phyloP scores from a whole-genome alignment of 2,329 filamentous ascomycete species.

The Colletotrichum chlorophyti region DNA sequence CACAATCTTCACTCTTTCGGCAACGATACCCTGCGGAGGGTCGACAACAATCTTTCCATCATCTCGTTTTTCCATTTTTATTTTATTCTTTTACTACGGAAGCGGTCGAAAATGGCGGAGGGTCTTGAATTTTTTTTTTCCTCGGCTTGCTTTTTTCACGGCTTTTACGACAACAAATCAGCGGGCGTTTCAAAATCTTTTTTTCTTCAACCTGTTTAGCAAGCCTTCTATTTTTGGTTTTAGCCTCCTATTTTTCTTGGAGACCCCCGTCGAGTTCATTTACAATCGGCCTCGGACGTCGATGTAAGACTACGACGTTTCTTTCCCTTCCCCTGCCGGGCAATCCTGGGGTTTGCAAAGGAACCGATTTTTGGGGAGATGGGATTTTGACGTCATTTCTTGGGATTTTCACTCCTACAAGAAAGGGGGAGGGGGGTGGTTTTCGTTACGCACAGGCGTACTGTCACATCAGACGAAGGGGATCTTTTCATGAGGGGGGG shows the following conservation, averaged over 20 bases:
- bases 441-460: conserved; percentile 10
- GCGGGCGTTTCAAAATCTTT: neutral
- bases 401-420: neutral
- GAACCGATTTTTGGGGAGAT: neutral
- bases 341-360: neutral
- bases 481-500: neutral
- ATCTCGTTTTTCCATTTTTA: neutral
- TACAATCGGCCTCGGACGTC: neutral
- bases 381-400: conserved; percentile 1
- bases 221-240: neutral
- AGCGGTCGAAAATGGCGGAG: conserved; percentile 3
- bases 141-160: neutral
- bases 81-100: neutral
- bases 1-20: neutral
- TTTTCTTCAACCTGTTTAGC: neutral
- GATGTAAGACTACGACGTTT: neutral
- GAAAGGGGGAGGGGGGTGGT: neutral
- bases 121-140: too few relatives aligned
- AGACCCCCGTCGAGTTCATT: too few relatives aligned
- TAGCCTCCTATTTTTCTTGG: conserved; percentile 3
- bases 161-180: conserved; percentile 5
- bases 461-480: too few relatives aligned
- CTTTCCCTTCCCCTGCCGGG: too few relatives aligned
- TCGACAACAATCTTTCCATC: too few relatives aligned
- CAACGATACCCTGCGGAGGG: too few relatives aligned